A percentile compares a stretch with the other conserved stretches of the same genome.
phyloP scores from a whole-genome alignment of 2,329 filamentous ascomycete species.

The Plenodomus lindquistii region DNA sequence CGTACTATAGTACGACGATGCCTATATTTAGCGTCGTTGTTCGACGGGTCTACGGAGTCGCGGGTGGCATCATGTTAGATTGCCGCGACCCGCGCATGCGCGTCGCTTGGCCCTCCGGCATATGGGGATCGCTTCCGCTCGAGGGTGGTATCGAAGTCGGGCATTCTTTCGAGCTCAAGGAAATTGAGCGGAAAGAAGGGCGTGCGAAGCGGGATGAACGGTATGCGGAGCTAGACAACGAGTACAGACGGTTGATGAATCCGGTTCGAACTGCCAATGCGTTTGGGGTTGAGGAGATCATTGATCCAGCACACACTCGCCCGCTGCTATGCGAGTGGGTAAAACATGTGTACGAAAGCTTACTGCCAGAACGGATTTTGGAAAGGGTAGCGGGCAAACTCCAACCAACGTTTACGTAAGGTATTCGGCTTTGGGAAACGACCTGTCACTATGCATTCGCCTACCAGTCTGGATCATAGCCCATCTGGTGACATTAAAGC shows the following conservation, averaged over 20 bases:
- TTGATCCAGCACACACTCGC: conserved; percentile 64
- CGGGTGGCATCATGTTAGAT: conserved; percentile 67
- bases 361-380: conserved; percentile 56
- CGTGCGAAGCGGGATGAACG: conserved; percentile 52
- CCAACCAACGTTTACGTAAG: conserved; percentile 37
- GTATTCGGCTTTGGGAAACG: too few relatives aligned
- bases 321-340: conserved; percentile 60
- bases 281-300: conserved; percentile 67
- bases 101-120: conserved; percentile 66
- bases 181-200: conserved; percentile 56
- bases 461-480: too few relatives aligned
- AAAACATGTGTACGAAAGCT: conserved; percentile 58
- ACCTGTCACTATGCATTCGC: too few relatives aligned
- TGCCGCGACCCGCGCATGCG: conserved; percentile 64
- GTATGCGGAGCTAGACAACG: conserved; percentile 62
- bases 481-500: too few relatives aligned
- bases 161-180: conserved; percentile 62
- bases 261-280: conserved; percentile 66
- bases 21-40: conserved; percentile 67
- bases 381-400: conserved; percentile 46
- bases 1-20: conserved; percentile 65
- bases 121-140: conserved; percentile 65
- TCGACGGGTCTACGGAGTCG: conserved; percentile 65
- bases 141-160: conserved; percentile 68
- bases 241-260: conserved; percentile 66